These are phyloP conservation scores for Naganishia kalamii DNA, from an alignment of 768 basidiomycete genomes.

Conservation along the genomic window DNA sequence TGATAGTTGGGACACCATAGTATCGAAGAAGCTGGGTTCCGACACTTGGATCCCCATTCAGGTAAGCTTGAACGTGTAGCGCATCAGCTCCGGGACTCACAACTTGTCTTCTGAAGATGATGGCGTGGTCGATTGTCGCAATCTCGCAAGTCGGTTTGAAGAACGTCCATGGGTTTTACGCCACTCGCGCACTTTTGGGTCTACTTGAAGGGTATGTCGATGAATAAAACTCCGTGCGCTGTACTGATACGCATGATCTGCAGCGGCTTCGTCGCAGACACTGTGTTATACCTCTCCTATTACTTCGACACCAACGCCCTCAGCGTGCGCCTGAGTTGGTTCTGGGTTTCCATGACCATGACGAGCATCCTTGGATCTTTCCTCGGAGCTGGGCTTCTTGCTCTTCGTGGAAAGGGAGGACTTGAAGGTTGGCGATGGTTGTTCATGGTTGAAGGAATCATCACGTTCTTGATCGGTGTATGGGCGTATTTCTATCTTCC, in stretches of 20 bases:
- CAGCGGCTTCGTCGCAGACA: slow-evolving; percentile 23
- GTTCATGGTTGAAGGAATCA: slow-evolving; percentile 45
- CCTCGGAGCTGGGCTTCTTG: slow-evolving; percentile 20
- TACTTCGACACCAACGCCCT: slow-evolving; percentile 34
- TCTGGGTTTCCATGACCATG: slow-evolving; percentile 32
- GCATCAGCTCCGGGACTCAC: no score
- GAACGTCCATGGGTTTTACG: slow-evolving; percentile 13
- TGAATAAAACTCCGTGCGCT: no score
- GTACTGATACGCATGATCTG: background rate
- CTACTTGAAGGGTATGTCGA: slow-evolving; percentile 20
- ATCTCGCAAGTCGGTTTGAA: slow-evolving; percentile 11
- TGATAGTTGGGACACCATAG: background rate
- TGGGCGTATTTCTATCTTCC: slow-evolving; percentile 58
- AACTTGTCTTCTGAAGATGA: slow-evolving; percentile 8
- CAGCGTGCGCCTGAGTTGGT: slow-evolving; percentile 32
- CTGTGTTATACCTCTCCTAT: slow-evolving; percentile 30
- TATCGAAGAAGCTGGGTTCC: slow-evolving; percentile 31
- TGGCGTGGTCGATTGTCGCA: slow-evolving; percentile 30
- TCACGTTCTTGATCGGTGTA: slow-evolving; percentile 55
- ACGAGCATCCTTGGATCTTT: slow-evolving; percentile 29
- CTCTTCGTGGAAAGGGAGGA: background rate
- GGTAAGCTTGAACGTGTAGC: background rate
- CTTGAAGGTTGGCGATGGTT: slow-evolving; percentile 23
- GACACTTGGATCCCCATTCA: slow-evolving; percentile 35
- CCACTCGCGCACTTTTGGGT: slow-evolving; percentile 25